A percentile compares a stretch with the other conserved stretches of the same genome.
Evolutionary conservation across 2,329 filamentous ascomycete genomes (phyloP).

Genomic region (Didymella lethalis): DNA sequence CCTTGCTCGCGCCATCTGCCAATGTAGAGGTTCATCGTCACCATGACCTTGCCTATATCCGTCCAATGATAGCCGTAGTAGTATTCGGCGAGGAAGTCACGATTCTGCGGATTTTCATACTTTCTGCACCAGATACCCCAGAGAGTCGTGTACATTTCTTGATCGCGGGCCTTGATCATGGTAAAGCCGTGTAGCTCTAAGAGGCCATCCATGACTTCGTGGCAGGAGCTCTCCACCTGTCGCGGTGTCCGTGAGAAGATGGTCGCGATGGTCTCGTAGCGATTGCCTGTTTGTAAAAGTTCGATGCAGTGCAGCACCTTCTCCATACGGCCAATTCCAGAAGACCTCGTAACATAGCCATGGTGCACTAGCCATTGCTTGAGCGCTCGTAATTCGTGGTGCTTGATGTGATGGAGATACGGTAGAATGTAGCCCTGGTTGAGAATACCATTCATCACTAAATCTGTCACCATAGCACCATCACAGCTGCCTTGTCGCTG

Average conservation of each 20-base stretch:
- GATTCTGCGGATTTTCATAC: constrained; percentile 17
- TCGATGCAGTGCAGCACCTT: constrained; percentile 41
- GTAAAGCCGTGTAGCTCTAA: constrained; percentile 37
- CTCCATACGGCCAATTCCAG: constrained; percentile 35
- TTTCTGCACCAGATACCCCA: constrained; percentile 31
- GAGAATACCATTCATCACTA: constrained; percentile 31
- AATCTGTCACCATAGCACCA: constrained; percentile 27
- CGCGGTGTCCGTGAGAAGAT: constrained; percentile 41
- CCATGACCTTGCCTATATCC: constrained; percentile 35
- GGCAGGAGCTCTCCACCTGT: constrained; percentile 33
- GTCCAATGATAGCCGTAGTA: constrained; percentile 36
- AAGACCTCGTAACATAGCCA: constrained; percentile 24
- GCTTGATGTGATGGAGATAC: constrained; percentile 35
- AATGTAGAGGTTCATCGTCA: constrained; percentile 42
- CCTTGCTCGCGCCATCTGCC: constrained; percentile 41
- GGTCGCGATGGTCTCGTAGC: constrained; percentile 40
- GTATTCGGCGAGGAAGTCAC: constrained; percentile 14
- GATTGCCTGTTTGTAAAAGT: constrained; percentile 35
- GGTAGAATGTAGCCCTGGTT: constrained; percentile 31
- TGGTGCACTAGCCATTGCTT: constrained; percentile 31
- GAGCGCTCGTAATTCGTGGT: constrained; percentile 36
- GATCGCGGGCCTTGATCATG: constrained; percentile 19
- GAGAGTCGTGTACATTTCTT: constrained; percentile 26
- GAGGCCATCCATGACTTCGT: constrained; percentile 38
- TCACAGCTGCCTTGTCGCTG: constrained; percentile 32